phyloP scores from a whole-genome alignment of 2,329 filamentous ascomycete species.

The Cytospora schulzeri region DNA sequence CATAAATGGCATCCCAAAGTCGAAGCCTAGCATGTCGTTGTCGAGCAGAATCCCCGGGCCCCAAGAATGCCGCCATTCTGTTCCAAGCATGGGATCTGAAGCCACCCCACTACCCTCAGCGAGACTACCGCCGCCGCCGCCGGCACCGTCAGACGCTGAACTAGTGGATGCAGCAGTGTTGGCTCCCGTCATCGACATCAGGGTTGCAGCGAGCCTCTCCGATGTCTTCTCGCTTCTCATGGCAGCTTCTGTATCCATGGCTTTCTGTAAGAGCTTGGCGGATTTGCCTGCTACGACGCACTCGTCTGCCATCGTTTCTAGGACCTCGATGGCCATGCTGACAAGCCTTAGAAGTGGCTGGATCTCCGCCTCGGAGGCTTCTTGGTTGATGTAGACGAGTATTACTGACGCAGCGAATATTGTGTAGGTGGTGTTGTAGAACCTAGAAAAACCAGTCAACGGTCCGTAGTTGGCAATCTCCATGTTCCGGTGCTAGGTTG shows the following conservation, averaged over 20 bases:
- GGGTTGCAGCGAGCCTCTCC: constrained; percentile 23
- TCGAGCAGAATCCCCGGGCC: constrained; percentile 33
- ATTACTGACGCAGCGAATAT: constrained; percentile 36
- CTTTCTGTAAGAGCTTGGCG: constrained; percentile 33
- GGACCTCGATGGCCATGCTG: constrained; percentile 30
- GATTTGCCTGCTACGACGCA: constrained; percentile 34
- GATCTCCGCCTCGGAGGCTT: constrained; percentile 29
- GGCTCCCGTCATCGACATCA: constrained; percentile 22
- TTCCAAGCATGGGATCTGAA: constrained; percentile 23
- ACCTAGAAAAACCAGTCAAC: constrained; percentile 28
- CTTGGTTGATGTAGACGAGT: constrained; percentile 34
- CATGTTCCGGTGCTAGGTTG: background rate
- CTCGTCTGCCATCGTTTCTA: constrained; percentile 27
- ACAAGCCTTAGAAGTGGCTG: constrained; percentile 30
- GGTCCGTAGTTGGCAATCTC: background rate
- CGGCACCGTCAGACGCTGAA: background rate
- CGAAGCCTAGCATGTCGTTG: constrained; percentile 32
- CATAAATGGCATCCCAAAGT: constrained; percentile 30
- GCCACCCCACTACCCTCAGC: background rate
- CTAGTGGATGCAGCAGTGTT: background rate
- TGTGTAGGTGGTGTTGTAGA: constrained; percentile 37
- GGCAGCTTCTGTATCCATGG: constrained; percentile 30
- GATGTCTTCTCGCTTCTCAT: constrained; percentile 27
- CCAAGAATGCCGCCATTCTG: constrained; percentile 33
- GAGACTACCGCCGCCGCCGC: no score